Base-by-base conservation (phyloP, 306 rosid species). In the Vigna angularis region DNA sequence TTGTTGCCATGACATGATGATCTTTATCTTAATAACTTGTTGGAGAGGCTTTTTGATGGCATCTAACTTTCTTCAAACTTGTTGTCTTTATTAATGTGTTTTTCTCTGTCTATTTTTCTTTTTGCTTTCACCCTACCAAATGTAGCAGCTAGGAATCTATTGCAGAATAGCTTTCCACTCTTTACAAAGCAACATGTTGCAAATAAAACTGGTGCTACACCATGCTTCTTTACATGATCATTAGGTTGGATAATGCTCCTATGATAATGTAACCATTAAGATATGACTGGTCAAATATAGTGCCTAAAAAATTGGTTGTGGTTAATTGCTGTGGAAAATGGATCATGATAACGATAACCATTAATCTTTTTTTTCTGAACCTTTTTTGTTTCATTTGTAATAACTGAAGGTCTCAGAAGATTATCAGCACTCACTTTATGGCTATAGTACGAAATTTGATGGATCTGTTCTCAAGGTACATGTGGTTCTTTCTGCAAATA, bases 381-480 rank as follows among this genome's bases (percentile, higher is more conserved):
- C 52, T 9, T 9, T 42, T 36, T 42, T 42, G 70, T 53, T 40
- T 63, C 16, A 6, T 44, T 48, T 59, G 16, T 6, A 10, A 26
- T 71, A 66, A 77, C 78, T 77, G 73, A 78, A 92, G 97, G 86
- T 90, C 32, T 93, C 89, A 15, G 87, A 83, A 40, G 81, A 78
- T 79, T 84, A 49, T 76, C 85, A 81, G 36, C 85, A 42, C 67
- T 86, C 85, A 45, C 85, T 83, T 38, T 86, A 84, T 38, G 79
- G 70, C 55, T 83, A 68, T 72, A 85, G 90, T 76, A 78, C 81
- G 16, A 91, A 93, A 76, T 82, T 74, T 81, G 96, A 91, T 18
- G 91, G 85, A 34, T 86, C 98, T 28, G 75, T 86, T 66, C 91
- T 93, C 14, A 87, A 91, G 98, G 99, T 95, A 77, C 62, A 32